A percentile compares a stretch with the other conserved stretches of the same genome.
phyloP scores from a whole-genome alignment of 305 asterid species.

The Petunia hybrid region DNA sequence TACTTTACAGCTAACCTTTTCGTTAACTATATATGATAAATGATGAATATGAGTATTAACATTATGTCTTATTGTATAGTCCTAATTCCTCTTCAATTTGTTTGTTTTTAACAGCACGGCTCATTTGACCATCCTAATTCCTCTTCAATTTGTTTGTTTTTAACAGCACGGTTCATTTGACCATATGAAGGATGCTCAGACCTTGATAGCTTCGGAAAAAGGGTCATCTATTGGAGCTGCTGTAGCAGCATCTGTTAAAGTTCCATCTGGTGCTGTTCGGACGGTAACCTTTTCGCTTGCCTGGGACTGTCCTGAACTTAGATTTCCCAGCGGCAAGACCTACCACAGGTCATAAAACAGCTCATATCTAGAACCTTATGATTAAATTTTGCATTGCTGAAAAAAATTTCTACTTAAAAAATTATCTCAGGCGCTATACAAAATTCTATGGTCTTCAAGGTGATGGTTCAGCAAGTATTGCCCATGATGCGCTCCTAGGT shows the following conservation, averaged over 20 bases:
- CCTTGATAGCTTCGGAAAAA: slow-evolving; percentile 71
- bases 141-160: slow-evolving; percentile 38
- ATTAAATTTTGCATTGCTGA: slow-evolving; percentile 40
- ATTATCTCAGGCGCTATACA: slow-evolving; percentile 75
- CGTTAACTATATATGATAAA: slow-evolving; percentile 4
- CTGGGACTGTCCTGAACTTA: slow-evolving; percentile 91
- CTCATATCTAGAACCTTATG: slow-evolving; percentile 13
- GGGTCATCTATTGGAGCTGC: slow-evolving; percentile 86
- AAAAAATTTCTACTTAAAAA: slow-evolving; percentile 31
- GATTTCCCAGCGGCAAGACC: slow-evolving; percentile 76
- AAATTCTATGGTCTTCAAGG: slow-evolving; percentile 73
- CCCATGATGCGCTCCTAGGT: slow-evolving; percentile 83
- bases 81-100: slow-evolving; percentile 40
- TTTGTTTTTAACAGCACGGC: slow-evolving; percentile 66
- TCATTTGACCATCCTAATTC: slow-evolving; percentile 62
- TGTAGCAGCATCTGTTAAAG: slow-evolving; percentile 76
- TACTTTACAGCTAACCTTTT: slow-evolving; percentile 1
- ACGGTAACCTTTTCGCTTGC: slow-evolving; percentile 80
- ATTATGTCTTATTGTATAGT: slow-evolving; percentile 24
- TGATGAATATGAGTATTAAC: slow-evolving; percentile 24
- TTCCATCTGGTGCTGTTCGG: slow-evolving; percentile 67
- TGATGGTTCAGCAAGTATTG: slow-evolving; percentile 68
- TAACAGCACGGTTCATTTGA: slow-evolving; percentile 86
- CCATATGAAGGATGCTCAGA: slow-evolving; percentile 63
- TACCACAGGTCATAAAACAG: slow-evolving; percentile 66